Percentiles rank a stretch among this genome's conserved stretches.
These are phyloP conservation scores for Smallanthus sonchifolius DNA, from an alignment of 129 eudicot genomes.

Conservation along the genomic window DNA sequence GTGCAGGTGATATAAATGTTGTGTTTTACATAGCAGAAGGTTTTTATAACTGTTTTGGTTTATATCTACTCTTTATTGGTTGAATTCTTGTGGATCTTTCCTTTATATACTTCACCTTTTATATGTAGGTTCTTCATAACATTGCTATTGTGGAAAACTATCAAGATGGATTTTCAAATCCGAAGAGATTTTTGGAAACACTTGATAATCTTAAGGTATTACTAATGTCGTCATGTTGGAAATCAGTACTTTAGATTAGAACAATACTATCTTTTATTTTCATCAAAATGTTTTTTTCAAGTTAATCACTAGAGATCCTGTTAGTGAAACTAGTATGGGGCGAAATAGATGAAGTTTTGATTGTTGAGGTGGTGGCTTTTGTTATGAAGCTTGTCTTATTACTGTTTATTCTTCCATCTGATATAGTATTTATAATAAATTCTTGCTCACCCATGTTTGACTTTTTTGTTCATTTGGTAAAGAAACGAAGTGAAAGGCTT, in stretches of 20 bases:
- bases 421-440: background rate
- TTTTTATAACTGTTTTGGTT: background rate
- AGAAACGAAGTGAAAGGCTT: conserved; percentile 66
- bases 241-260: conserved; percentile 22
- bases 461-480: conserved; percentile 17
- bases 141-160: conserved; percentile 69
- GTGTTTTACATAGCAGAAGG: background rate
- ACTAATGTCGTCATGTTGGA: conserved; percentile 16
- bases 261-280: background rate
- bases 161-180: conserved; percentile 75
- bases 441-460: conserved; percentile 10
- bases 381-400: background rate
- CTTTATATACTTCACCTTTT: background rate
- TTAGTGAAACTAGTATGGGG: background rate
- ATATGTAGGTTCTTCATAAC: conserved; percentile 69
- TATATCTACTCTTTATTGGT: background rate
- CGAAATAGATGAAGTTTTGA: background rate
- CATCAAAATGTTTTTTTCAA: background rate
- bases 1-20: background rate
- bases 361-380: background rate
- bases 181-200: conserved; percentile 71
- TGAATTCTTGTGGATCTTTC: conserved; percentile 2
- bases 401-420: background rate
- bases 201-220: conserved; percentile 76
- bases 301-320: background rate